Conservation (phyloP, 2,329 filamentous ascomycete genomes). For the Ceratocystis albifundus region DNA sequence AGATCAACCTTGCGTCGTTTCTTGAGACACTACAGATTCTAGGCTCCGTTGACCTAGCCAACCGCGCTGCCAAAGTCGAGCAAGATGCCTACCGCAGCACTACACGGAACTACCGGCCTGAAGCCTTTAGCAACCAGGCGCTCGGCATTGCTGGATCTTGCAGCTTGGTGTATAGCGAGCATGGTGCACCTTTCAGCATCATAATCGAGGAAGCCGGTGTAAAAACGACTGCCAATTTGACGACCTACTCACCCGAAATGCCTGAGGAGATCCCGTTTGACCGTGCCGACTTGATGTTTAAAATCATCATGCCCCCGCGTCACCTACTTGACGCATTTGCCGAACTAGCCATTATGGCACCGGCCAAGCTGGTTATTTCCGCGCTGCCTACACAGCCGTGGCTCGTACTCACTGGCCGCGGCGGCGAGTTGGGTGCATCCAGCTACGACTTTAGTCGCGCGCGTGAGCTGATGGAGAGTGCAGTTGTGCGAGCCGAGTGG, state of each 20-base stretch:
- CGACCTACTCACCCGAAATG: slow-evolving; percentile 68
- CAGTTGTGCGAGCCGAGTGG: slow-evolving; percentile 50
- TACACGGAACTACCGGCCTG: slow-evolving; percentile 49
- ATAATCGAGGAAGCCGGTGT: slow-evolving; percentile 77
- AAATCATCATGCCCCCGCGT: slow-evolving; percentile 81
- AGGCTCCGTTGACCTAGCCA: slow-evolving; percentile 61
- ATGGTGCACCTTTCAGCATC: slow-evolving; percentile 70
- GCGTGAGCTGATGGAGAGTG: slow-evolving; percentile 61
- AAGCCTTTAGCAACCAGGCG: slow-evolving; percentile 72
- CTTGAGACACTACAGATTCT: slow-evolving; percentile 95
- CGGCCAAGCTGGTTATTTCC: slow-evolving; percentile 57
- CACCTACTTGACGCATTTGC: slow-evolving; percentile 61
- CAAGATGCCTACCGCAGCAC: slow-evolving; percentile 51
- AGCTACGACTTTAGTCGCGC: slow-evolving; percentile 56
- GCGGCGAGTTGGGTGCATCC: slow-evolving; percentile 48
- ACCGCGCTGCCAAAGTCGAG: slow-evolving; percentile 46
- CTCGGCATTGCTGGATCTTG: slow-evolving; percentile 79
- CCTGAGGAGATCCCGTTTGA: slow-evolving; percentile 81
- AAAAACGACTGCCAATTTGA: slow-evolving; percentile 78
- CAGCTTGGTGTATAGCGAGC: slow-evolving; percentile 62
- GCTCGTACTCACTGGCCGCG: slow-evolving; percentile 57
- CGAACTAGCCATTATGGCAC: slow-evolving; percentile 60
- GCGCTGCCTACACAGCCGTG: slow-evolving; percentile 55
- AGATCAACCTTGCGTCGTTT: slow-evolving; percentile 75
- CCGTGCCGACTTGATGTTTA: slow-evolving; percentile 67